Conservation (phyloP, 257 asterid genomes). For the Jacaranda mimosifolia region DNA sequence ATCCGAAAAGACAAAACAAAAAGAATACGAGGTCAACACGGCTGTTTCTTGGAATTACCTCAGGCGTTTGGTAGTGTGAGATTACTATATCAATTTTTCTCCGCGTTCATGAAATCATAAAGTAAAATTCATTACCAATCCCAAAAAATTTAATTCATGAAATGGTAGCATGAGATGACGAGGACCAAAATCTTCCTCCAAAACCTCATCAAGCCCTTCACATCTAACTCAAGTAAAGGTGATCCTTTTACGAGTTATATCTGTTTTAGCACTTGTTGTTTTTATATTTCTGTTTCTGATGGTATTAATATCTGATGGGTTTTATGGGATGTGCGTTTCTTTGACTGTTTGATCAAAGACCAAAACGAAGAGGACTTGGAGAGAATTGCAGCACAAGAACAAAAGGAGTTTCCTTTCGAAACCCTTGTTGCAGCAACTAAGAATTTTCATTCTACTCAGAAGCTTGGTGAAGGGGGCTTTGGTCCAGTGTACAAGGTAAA, state of each 20-base stretch:
- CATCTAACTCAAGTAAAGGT: slow-evolving; percentile 56
- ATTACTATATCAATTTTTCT: neutral
- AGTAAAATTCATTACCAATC: neutral
- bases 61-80: neutral
- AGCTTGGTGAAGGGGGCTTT: slow-evolving; percentile 58
- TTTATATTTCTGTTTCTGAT: neutral
- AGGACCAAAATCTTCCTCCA: slow-evolving; percentile 50
- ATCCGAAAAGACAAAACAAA: too few species aligned
- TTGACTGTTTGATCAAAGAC: slow-evolving; percentile 45
- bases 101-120: neutral
- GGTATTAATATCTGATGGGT: neutral
- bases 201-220: slow-evolving; percentile 48
- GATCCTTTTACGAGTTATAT: neutral
- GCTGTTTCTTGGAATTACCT: neutral
- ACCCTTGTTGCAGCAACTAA: slow-evolving; percentile 48
- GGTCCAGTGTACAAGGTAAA: slow-evolving; percentile 63
- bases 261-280: neutral
- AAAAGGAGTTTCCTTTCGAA: slow-evolving; percentile 66
- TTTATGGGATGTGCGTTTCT: neutral
- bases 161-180: slow-evolving; percentile 56
- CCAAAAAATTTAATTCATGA: slow-evolving; percentile 9
- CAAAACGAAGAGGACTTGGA: slow-evolving; percentile 69
- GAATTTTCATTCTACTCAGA: slow-evolving; percentile 36
- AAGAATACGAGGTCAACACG: neutral
- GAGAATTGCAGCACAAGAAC: slow-evolving; percentile 79